Evolutionary conservation across 2,329 filamentous ascomycete genomes (phyloP), one percentile per base, ranked within the genome.

Genomic region (Phialophora tarda): DNA sequence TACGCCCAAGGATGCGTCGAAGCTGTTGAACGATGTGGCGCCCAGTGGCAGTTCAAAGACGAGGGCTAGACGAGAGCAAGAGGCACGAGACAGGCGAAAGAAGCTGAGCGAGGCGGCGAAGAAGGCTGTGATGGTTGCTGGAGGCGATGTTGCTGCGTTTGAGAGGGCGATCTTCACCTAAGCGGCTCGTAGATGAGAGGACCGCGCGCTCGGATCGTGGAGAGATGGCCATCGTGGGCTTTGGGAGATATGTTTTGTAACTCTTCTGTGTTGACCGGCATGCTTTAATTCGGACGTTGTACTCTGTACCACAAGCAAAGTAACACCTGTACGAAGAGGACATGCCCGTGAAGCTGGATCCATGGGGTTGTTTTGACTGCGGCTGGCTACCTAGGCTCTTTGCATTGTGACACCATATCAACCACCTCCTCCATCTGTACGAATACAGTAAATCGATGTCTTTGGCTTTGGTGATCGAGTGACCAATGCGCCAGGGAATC

Each of bases 41-140:
- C 94, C 94, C 0, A 93, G 90, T 71, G 95, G 95, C 10, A 93
- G 89, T 72, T 91, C 88, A 71, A 98, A 98, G 85, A 98, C 95
- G 8, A 97, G 97, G 77, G 92, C 92, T n/a, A 82, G 93, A 63
- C 82, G 95, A 59, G 94, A 98, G 78, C 91, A 92, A 77, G 94
- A 97, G 80, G 92, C 92, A 1, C 83, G 86, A 61, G 94, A 97
- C 75, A 89, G 89, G 78, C 83, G 91, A 73, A 81, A 89, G 71
- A 73, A 72, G 54, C 51, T 73, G 51, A 66, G 65, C 32, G 72
- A 73, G 47, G 71, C 72, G 23, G 72, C 72, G 12, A 58, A 73
- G 50, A 75, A 77, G 58, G 80, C 80, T 55, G 79, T 82, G 53
- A 76, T 77, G 62, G 79, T 75, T 65, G 80, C 80, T 44, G 80